A percentile compares a stretch with the other conserved stretches of the same genome.
Evolutionary conservation across 257 asterid species (phyloP).

Genomic region (Rubia yunnanensis): DNA sequence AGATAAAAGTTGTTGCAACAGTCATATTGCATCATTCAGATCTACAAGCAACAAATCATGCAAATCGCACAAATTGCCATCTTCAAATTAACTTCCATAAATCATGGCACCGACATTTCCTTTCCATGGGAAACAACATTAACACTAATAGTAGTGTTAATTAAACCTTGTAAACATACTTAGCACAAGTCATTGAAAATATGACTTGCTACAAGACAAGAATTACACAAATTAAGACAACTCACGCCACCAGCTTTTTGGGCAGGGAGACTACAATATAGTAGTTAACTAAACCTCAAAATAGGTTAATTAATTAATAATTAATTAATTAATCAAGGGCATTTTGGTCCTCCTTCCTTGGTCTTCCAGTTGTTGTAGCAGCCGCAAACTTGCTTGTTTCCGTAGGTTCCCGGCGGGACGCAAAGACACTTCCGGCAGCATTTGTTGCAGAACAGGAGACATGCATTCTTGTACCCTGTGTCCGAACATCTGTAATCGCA

Average conservation of each 20-base stretch:
- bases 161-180: neutral
- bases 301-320: neutral
- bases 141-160: neutral
- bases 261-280: neutral
- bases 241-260: neutral
- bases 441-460: conserved; percentile 41
- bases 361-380: conserved; percentile 57
- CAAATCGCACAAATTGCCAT: neutral
- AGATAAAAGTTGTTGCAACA: neutral
- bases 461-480: conserved; percentile 33
- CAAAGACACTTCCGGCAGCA: conserved; percentile 51
- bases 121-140: neutral
- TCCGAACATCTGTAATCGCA: conserved; percentile 35
- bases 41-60: neutral
- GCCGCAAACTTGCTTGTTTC: conserved; percentile 34
- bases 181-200: conserved; percentile 1
- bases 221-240: neutral
- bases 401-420: conserved; percentile 59
- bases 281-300: neutral
- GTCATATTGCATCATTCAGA: neutral
- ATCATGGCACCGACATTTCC: neutral
- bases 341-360: conserved; percentile 50
- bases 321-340: conserved; percentile 19
- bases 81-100: neutral
- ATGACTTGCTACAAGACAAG: neutral